A percentile compares a stretch with the other conserved stretches of the same genome.
Evolutionary conservation across 192 early-diverging fungal species (phyloP).

Genomic region (Podila minutissima): DNA sequence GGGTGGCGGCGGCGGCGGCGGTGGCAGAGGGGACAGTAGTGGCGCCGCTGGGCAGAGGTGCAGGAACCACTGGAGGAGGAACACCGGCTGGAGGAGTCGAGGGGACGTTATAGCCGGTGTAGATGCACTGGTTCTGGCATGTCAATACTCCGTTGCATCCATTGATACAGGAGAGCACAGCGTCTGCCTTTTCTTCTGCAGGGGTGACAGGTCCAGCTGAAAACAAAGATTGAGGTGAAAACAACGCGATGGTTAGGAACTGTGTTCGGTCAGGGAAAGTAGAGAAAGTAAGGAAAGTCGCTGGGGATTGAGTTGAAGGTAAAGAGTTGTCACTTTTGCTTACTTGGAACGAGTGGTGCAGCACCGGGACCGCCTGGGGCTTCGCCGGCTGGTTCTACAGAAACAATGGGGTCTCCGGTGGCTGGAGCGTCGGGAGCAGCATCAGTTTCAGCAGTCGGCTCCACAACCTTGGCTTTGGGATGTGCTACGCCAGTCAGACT

Average conservation of each 20-base stretch:
- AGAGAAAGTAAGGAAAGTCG: too few species aligned
- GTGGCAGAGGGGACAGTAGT: not conserved
- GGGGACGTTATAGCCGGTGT: conserved; percentile 13
- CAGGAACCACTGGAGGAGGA: not conserved
- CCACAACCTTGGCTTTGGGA: not conserved
- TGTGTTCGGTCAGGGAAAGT: too few species aligned
- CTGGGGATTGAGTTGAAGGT: not conserved
- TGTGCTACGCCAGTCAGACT: not conserved
- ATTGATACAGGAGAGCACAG: conserved; percentile 11
- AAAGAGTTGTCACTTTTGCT: not conserved
- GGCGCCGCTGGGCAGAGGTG: not conserved
- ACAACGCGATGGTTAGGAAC: not conserved
- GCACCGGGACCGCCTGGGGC: not conserved
- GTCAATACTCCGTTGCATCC: not conserved
- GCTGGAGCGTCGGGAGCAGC: not conserved
- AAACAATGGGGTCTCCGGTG: not conserved
- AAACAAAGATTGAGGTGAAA: not conserved
- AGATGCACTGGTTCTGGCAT: conserved; percentile 23
- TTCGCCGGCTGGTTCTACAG: not conserved
- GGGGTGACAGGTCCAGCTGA: conserved; percentile 19
- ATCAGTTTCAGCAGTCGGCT: not conserved
- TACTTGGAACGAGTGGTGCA: conserved; percentile 1
- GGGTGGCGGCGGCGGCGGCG: not conserved
- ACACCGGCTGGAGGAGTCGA: not conserved
- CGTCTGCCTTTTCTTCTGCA: conserved; percentile 25